Conservation (phyloP, 1,139 yeast species). For the Lodderomyces parapsilosis region DNA sequence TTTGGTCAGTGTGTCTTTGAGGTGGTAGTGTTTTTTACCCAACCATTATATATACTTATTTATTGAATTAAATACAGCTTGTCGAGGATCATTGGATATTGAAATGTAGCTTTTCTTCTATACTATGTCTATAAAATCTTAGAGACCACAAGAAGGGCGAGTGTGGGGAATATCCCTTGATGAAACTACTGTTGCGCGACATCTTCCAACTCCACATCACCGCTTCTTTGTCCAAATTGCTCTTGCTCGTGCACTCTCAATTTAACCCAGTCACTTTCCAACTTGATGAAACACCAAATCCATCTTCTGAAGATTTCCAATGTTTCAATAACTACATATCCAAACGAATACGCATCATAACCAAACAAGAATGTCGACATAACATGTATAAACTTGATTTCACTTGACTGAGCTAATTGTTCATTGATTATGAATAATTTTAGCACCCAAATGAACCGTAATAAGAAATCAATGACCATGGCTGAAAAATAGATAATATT, state of each 20-base stretch:
- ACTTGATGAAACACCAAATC: conserved; percentile 83
- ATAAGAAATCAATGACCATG: conserved; percentile 54
- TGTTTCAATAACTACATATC: conserved; percentile 62
- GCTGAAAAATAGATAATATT: conserved; percentile 47
- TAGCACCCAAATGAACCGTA: conserved; percentile 77
- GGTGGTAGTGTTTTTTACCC: background rate
- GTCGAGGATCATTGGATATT: no score
- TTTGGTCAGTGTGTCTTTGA: no score
- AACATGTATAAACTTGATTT: conserved; percentile 17
- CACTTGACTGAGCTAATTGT: conserved; percentile 15
- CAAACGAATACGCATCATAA: conserved; percentile 52
- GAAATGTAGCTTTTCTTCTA: no score
- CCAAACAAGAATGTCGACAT: conserved; percentile 37
- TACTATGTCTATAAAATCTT: no score
- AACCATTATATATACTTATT: background rate
- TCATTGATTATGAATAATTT: conserved; percentile 40
- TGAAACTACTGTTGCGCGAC: background rate
- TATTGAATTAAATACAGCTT: background rate
- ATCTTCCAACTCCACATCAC: background rate
- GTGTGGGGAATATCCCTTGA: no score
- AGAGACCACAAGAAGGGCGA: no score
- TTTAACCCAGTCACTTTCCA: conserved; percentile 72
- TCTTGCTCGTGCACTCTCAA: conserved; percentile 14
- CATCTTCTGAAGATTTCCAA: conserved; percentile 81
- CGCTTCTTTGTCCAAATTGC: background rate